These are phyloP conservation scores for Pseudopyrenochaeta lycopersici DNA, from an alignment of 2,329 filamentous ascomycete genomes.

Conservation along the genomic window DNA sequence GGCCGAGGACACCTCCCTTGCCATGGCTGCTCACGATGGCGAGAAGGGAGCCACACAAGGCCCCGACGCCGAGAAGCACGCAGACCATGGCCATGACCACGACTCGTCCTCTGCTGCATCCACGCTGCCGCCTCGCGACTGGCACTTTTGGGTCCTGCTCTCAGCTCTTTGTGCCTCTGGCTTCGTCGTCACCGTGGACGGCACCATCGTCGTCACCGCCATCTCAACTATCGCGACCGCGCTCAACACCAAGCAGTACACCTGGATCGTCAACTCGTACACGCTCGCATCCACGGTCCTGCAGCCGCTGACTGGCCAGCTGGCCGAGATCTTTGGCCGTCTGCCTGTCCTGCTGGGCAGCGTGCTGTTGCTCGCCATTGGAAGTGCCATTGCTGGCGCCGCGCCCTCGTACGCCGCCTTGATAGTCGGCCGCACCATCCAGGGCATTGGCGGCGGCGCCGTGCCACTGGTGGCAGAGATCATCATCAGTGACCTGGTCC, in stretches of 20 bases:
- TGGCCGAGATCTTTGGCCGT: slow-evolving; percentile 17
- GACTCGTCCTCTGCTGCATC: too few relatives aligned
- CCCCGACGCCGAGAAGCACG: too few relatives aligned
- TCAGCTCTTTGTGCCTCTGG: slow-evolving; percentile 32
- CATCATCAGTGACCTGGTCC: slow-evolving; percentile 45
- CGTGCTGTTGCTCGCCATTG: slow-evolving; percentile 56
- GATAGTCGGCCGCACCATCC: slow-evolving; percentile 62
- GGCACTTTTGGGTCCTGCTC: slow-evolving; percentile 36
- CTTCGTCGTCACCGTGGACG: slow-evolving; percentile 39
- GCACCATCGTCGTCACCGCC: slow-evolving; percentile 45
- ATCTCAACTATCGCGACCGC: slow-evolving; percentile 45
- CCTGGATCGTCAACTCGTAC: slow-evolving; percentile 11
- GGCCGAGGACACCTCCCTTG: too few relatives aligned
- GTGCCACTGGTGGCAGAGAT: slow-evolving; percentile 1
- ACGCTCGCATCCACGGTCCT: neutral
- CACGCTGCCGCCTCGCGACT: neutral
- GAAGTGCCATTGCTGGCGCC: slow-evolving; percentile 61
- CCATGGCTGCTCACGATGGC: too few relatives aligned
- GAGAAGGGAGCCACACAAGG: too few relatives aligned
- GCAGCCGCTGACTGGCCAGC: slow-evolving; percentile 14
- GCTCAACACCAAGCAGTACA: slow-evolving; percentile 20
- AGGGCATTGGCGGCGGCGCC: slow-evolving; percentile 50
- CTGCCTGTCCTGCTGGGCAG: neutral
- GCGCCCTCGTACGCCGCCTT: slow-evolving; percentile 56
- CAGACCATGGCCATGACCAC: too few relatives aligned